phyloP scores from a whole-genome alignment of 805 yeast species.

The Yamadazyma olivae region DNA sequence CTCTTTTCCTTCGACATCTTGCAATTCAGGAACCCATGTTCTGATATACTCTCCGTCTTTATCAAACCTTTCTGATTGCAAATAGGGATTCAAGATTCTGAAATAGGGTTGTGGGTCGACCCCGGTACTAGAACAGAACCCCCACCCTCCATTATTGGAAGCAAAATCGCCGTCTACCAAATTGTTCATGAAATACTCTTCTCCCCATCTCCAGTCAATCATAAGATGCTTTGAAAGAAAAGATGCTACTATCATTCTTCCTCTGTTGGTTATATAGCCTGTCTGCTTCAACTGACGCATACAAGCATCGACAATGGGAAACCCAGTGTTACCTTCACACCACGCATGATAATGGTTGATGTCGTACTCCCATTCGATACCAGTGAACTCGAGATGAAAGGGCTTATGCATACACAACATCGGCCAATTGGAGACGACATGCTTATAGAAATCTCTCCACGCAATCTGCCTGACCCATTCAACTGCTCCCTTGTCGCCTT shows the following conservation, averaged over 20 bases:
- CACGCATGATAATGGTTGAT: conserved; percentile 42
- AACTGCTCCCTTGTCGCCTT: conserved; percentile 32
- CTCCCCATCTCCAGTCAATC: conserved; percentile 57
- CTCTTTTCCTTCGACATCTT: conserved; percentile 22
- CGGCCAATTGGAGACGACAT: conserved; percentile 49
- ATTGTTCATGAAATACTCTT: conserved; percentile 46
- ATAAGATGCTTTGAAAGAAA: conserved; percentile 49
- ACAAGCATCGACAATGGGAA: conserved; percentile 56
- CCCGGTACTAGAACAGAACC: conserved; percentile 50
- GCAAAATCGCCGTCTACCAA: conserved; percentile 53
- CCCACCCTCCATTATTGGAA: conserved; percentile 60
- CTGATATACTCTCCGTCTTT: conserved; percentile 44
- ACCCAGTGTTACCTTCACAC: conserved; percentile 54
- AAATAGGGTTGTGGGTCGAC: conserved; percentile 58
- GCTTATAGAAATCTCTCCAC: conserved; percentile 58
- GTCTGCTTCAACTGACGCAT: conserved; percentile 52
- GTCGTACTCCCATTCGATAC: conserved; percentile 43
- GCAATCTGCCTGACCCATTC: conserved; percentile 54
- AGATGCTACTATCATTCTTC: conserved; percentile 53
- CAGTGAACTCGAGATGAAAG: conserved; percentile 40
- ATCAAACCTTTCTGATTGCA: conserved; percentile 49
- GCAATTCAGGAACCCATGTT: conserved; percentile 50
- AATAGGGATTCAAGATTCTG: conserved; percentile 50
- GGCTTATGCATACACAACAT: conserved; percentile 49
- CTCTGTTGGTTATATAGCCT: conserved; percentile 53